Base-by-base conservation (phyloP, 2,329 filamentous ascomycete genomes). In the Hypoxylon sp. region DNA sequence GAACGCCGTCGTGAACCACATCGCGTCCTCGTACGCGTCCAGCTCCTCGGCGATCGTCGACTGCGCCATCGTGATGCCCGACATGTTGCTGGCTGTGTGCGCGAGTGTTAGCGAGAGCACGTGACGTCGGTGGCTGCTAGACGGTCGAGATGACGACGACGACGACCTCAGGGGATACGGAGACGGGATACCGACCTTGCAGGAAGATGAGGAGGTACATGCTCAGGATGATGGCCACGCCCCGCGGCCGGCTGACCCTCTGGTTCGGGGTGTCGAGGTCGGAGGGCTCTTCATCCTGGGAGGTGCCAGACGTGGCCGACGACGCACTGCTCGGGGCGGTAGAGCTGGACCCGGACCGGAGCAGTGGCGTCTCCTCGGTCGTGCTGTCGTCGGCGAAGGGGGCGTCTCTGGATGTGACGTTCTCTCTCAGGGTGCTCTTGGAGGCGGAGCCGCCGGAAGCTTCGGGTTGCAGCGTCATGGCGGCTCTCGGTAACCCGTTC, bases 1-100 rank as follows among this genome's bases (percentile, higher is more conserved):
- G 70, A 91, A 96, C 2, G 88, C 81, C 26, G 89, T 91, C 6
- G 89, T 92, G 71, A 95, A 92, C 91, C 91, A 96, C 73, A 86
- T 89, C 29, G 86, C 87, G 52, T 86, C 78, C 53, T 87, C 85
- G 68, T 91, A 92, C 1, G 89, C 85, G 73, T 90, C 81, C 1
- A 96, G 79, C 63, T 94, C 90, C 6, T 82, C 83, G 2, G 91
- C 90, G 63, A 96, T 91, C 46, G 81, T 80, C 6, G 88, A 90
- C 74, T 95, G 91, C 1, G 89, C 90, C 53, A 92, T 93, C 4
- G 90, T 90, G 70, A 96, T 87, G 65, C 91, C 87, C 10, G 88
- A 91, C 75, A 93, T 91, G 69, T 95, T 95, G 60, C 83, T 77
- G 4, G 82, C 81, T 82, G 55, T 58, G 5, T 29, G 7, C 46